phyloP scores from a whole-genome alignment of 2,329 filamentous ascomycete species.

The Capronia americana region DNA sequence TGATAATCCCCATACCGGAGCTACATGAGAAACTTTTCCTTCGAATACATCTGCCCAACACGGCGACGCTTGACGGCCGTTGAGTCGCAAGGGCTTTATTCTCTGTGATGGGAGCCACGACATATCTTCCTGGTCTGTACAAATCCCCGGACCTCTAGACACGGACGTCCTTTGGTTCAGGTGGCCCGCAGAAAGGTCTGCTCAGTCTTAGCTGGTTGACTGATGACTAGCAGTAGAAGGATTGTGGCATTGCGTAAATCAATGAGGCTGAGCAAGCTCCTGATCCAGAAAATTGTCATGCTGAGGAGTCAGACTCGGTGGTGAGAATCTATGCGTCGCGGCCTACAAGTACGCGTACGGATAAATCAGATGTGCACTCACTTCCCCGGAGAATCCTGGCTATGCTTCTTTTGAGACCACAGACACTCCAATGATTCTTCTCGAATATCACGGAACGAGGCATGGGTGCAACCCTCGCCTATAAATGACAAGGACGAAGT shows the following conservation, averaged over 20 bases:
- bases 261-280: conserved; percentile 22
- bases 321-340: not conserved
- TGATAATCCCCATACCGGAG: not conserved
- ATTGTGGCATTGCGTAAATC: conserved; percentile 11
- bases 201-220: not conserved
- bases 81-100: not conserved
- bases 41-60: not conserved
- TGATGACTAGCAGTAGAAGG: not conserved
- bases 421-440: not conserved
- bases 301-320: not conserved
- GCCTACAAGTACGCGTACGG: too few relatives aligned
- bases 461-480: not conserved
- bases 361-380: not conserved
- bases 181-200: conserved; percentile 6
- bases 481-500: conserved; percentile 1
- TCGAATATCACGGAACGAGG: not conserved
- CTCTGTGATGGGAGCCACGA: not conserved
- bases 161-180: conserved; percentile 1
- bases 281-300: not conserved
- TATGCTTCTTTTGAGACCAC: not conserved
- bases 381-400: not conserved
- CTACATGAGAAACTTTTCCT: not conserved
- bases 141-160: not conserved
- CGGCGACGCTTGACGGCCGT: not conserved
- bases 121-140: not conserved